phyloP scores from a whole-genome alignment of 257 asterid genomes.

The Lavandula angustifolia region DNA sequence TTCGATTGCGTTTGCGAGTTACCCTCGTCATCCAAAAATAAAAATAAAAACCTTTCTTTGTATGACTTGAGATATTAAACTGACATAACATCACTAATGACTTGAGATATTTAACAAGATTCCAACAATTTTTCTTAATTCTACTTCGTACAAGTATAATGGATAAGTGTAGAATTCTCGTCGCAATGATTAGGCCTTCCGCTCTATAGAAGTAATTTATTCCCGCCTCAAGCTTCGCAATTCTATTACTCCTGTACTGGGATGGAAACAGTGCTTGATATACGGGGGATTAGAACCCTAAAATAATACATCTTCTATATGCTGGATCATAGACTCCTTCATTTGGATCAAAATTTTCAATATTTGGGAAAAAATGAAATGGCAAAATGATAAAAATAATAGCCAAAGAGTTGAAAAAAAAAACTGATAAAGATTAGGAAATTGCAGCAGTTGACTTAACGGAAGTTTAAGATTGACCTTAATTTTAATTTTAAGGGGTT shows the following conservation, averaged over 20 bases:
- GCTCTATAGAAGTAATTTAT: constrained; percentile 56
- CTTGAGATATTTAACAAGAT: constrained; percentile 4
- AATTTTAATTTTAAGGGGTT: no score
- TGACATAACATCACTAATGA: neutral
- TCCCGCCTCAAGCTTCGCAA: constrained; percentile 77
- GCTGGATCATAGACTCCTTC: constrained; percentile 80
- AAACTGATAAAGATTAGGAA: constrained; percentile 15
- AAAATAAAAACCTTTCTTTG: neutral
- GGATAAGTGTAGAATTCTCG: constrained; percentile 88
- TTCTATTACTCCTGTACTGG: constrained; percentile 79
- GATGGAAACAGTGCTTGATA: constrained; percentile 78
- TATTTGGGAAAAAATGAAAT: constrained; percentile 25
- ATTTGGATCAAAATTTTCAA: constrained; percentile 74
- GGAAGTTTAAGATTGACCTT: no score
- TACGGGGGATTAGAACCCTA: constrained; percentile 58
- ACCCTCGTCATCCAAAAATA: no score
- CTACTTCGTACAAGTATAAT: constrained; percentile 72
- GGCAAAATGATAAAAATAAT: constrained; percentile 18
- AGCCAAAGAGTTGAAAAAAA: constrained; percentile 25
- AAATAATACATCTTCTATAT: constrained; percentile 72
- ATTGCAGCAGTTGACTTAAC: no score
- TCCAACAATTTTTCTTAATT: constrained; percentile 5
- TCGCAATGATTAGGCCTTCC: constrained; percentile 86
- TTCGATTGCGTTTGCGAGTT: no score
- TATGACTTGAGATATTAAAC: constrained; percentile 8